phyloP scores from a whole-genome alignment of 306 rosid species.

The Lathyrus sativus region DNA sequence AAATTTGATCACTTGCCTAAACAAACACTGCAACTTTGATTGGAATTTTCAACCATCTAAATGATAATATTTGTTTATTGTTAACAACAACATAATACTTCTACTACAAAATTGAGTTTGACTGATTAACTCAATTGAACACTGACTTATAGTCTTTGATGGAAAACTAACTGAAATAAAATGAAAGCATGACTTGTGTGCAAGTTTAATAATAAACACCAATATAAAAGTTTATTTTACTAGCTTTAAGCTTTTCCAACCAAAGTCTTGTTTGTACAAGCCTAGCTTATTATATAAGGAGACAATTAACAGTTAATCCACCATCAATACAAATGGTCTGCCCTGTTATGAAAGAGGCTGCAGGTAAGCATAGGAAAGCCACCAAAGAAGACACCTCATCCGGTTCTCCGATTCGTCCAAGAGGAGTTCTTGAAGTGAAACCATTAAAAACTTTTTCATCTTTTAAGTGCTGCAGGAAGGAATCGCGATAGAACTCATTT shows the following conservation, averaged over 20 bases:
- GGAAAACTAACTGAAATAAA: not conserved
- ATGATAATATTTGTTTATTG: not conserved
- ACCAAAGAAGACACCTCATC: slow-evolving; percentile 51
- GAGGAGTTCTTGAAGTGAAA: slow-evolving; percentile 34
- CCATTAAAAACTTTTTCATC: slow-evolving; percentile 8
- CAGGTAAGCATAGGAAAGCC: slow-evolving; percentile 52
- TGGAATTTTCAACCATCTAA: not conserved
- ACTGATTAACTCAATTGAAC: not conserved
- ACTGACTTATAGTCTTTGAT: not conserved
- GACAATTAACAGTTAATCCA: slow-evolving; percentile 21
- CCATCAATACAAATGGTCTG: slow-evolving; percentile 39
- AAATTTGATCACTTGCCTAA: not conserved
- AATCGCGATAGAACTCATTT: not conserved
- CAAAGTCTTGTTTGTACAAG: not conserved
- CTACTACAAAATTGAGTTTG: no score
- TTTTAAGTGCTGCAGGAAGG: slow-evolving; percentile 21
- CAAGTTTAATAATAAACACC: not conserved
- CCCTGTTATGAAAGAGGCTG: slow-evolving; percentile 42
- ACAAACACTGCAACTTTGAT: no score
- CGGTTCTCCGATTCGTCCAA: slow-evolving; percentile 49
- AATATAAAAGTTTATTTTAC: not conserved
- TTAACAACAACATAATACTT: no score
- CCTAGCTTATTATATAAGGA: not conserved
- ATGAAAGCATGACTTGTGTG: not conserved
- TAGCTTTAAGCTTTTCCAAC: not conserved